Evolutionary conservation across 2,329 filamentous ascomycete species (phyloP), one percentile per base, ranked within the genome.

Genomic region (Colletotrichum sp.): DNA sequence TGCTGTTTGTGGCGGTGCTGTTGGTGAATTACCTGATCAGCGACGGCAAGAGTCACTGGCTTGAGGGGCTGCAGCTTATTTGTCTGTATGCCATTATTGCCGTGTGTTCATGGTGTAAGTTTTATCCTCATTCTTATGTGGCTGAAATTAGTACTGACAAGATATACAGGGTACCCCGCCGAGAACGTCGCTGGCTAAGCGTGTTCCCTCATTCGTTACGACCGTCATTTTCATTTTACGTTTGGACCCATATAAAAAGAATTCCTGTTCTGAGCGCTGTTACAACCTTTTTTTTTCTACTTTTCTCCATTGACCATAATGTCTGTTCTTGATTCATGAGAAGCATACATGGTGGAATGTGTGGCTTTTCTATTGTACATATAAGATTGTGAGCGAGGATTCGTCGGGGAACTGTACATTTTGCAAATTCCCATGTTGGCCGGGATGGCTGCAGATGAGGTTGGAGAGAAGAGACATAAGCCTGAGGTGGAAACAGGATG

Each of bases 11-110:
- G 15, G 93, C 95, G 3, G 95, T 95, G 0, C 91, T 98, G 57
- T 89, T 98, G 39, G 94, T 96, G 74, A 98, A 98, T 82, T 98
- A 98, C 82, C 86, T 98, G 59, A 95, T 98, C 65, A 89, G 93
- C 24, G 95, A 98, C 80, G 95, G 95, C 34, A 92, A 95, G 83
- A 96, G 93, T 77, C 95, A 96, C 80, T 97, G 95, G 87, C 89
- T 96, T 0, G 95, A 97, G 84, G 95, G 95, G 4, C 92, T 92
- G 76, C 85, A 96, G 74, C 84, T 97, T 39, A 94, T 96, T 69
- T 94, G 93, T 52, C 89, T 95, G 5, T 97, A 97, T 81, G 87
- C 93, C 55, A 97, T 97, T 70, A 96, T 97, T 81, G 94, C 94
- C 13, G 87, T 92, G 13, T 93, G 90, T 80, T 87, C 90, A n/a